Evolutionary conservation across 108 stramenopile genomes (phyloP), one percentile per base, ranked within the genome.

Genomic region (Cyclostephanos invisitatus): DNA sequence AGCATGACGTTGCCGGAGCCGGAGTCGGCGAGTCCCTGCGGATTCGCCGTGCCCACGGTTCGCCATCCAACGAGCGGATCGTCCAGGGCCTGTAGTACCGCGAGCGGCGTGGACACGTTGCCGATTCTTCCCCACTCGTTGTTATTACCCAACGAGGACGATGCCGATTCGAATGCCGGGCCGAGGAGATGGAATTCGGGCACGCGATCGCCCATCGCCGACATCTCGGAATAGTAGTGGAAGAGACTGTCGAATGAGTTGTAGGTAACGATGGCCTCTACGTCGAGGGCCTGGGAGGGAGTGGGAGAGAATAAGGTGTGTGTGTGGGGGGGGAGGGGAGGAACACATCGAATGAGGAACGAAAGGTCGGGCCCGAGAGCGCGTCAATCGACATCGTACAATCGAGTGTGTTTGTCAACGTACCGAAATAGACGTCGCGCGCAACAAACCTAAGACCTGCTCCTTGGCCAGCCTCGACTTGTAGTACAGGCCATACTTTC

Each of bases 141-240:
- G 2, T 21, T 42, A 36, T 57, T 51, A 35, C 25, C 48, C 32
- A 69, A 59, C 11, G 63, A 48, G 12, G 42, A 18, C 0, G 44
- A 11, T 3, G 44, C 15, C 11, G 44, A 46, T 3, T 3, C 44
- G 12, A 15, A 25, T 9, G 15, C 2, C n/a, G 32, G 25, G 15
- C 71, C 75, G 25, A 72, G 46, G 17, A 63, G 37, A 18, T 88
- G 58, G n/a, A 78, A 53, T 25, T 83, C 78, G 25, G 76, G 57
- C 65, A 53, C 12, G 17, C 63, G 84, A 67, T 94, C 90, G 15
- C 92, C 92, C 72, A 94, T 67, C 0, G 89, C 90, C 49, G 77
- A 79, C 92, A 94, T 94, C 73, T 89, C 87, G 25, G 78, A 73
- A 50, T 94, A 94, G 46, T 94, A 94, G 65, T 93, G 88, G 22